A percentile compares a stretch with the other conserved stretches of the same genome.
phyloP scores from a whole-genome alignment of 495 filamentous ascomycete species.

The Melanomma pulvis-pyrius region DNA sequence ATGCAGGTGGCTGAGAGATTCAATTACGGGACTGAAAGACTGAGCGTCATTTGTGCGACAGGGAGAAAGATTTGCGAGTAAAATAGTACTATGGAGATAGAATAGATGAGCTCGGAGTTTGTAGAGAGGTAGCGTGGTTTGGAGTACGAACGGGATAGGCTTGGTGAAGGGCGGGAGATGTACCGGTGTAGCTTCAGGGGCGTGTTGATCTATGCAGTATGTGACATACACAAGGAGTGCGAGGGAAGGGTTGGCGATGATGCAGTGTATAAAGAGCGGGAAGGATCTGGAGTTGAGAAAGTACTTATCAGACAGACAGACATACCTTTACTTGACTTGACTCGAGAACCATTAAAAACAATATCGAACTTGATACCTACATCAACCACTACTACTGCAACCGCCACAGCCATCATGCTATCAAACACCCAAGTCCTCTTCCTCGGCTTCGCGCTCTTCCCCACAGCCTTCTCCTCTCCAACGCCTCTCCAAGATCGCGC shows the following conservation, averaged over 20 bases:
- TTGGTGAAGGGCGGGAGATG: not conserved
- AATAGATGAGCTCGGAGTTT: not conserved
- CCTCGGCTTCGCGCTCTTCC: slow-evolving; percentile 11
- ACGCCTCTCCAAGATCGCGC: slow-evolving; percentile 15
- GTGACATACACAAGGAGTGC: not conserved
- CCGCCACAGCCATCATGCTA: not conserved
- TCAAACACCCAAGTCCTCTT: slow-evolving; percentile 10
- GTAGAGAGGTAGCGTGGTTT: too few species aligned
- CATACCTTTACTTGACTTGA: too few species aligned
- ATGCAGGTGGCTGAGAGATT: slow-evolving; percentile 1
- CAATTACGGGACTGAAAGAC: not conserved
- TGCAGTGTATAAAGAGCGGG: not conserved
- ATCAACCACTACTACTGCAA: not conserved
- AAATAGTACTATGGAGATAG: not conserved
- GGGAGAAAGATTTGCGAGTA: not conserved
- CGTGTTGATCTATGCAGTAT: not conserved
- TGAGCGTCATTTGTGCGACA: not conserved
- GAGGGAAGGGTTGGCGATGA: not conserved
- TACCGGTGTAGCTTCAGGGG: not conserved
- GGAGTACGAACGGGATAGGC: not conserved
- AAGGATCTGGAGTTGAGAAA: not conserved
- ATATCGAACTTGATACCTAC: not conserved
- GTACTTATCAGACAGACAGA: not conserved
- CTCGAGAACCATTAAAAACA: too few species aligned
- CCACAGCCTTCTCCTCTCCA: slow-evolving; percentile 7